phyloP scores from a whole-genome alignment of 306 rosid genomes.

The Pachyrhizus erosus region DNA sequence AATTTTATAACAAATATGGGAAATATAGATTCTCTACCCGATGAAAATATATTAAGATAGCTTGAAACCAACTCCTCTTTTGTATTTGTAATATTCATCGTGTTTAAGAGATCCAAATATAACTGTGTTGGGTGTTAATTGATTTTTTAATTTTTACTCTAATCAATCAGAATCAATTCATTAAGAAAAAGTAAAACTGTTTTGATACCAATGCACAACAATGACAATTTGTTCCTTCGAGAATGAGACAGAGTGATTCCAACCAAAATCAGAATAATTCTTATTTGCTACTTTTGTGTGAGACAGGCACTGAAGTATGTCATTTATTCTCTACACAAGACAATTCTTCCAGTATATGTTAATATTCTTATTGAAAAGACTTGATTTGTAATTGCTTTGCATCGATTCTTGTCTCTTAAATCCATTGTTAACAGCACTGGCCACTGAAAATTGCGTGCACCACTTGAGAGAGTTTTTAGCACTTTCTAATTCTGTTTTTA shows the following conservation, averaged over 20 bases:
- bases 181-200: not conserved
- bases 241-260: not conserved
- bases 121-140: not conserved
- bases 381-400: constrained; percentile 7
- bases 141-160: not conserved
- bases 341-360: not conserved
- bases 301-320: not conserved
- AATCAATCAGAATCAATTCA: not conserved
- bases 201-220: not conserved
- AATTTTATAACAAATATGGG: no score
- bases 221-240: not conserved
- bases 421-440: not conserved
- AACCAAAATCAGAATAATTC: not conserved
- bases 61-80: not conserved
- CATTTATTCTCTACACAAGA: not conserved
- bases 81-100: not conserved
- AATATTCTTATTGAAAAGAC: not conserved
- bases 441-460: not conserved
- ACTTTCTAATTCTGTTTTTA: no score
- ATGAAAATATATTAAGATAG: not conserved
- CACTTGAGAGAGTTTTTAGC: not conserved
- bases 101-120: not conserved
- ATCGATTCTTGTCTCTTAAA: constrained; percentile 17
- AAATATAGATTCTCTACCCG: no score
- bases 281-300: not conserved